Conservation (phyloP, 805 yeast genomes). For the Sporopachydermia lactativora region DNA sequence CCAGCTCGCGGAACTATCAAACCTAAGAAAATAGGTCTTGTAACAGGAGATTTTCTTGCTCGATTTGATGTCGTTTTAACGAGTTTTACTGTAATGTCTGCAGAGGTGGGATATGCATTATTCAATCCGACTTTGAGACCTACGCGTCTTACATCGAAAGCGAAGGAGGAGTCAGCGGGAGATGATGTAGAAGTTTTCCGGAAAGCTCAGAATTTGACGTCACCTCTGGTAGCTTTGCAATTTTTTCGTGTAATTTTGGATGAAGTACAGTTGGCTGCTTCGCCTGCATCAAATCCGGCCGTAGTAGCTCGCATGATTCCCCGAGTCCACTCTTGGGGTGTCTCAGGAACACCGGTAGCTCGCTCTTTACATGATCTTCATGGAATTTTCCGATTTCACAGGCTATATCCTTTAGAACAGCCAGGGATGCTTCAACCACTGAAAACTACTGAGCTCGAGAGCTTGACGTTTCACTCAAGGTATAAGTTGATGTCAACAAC, state of each 20-base stretch:
- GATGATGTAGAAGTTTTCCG: conserved; percentile 13
- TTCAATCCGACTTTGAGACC: conserved; percentile 44
- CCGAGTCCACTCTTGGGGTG: conserved; percentile 90
- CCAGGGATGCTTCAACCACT: conserved; percentile 9
- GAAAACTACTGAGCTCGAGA: conserved; percentile 5
- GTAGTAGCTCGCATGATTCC: conserved; percentile 70
- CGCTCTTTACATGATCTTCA: conserved; percentile 51
- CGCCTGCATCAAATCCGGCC: conserved; percentile 61
- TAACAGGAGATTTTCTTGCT: conserved; percentile 37
- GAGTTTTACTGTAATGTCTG: conserved; percentile 56
- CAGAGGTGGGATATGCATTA: conserved; percentile 67
- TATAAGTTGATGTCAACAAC: conserved; percentile 23
- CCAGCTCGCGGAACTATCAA: conserved; percentile 10
- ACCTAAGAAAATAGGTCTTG: conserved; percentile 7
- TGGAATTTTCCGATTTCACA: conserved; percentile 55
- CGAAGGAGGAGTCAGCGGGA: conserved; percentile 9
- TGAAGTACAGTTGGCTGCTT: conserved; percentile 88
- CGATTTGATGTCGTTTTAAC: conserved; percentile 68
- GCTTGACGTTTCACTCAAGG: no score
- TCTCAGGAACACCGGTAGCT: conserved; percentile 86
- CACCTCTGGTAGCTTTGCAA: conserved; percentile 70
- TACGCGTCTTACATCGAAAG: conserved; percentile 4
- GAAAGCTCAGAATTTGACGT: conserved; percentile 41
- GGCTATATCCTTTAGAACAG: conserved; percentile 49
- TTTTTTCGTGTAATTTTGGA: conserved; percentile 87